These are phyloP conservation scores for Apiospora rasikravindrae DNA, from an alignment of 2,329 filamentous ascomycete species.

Conservation along the genomic window DNA sequence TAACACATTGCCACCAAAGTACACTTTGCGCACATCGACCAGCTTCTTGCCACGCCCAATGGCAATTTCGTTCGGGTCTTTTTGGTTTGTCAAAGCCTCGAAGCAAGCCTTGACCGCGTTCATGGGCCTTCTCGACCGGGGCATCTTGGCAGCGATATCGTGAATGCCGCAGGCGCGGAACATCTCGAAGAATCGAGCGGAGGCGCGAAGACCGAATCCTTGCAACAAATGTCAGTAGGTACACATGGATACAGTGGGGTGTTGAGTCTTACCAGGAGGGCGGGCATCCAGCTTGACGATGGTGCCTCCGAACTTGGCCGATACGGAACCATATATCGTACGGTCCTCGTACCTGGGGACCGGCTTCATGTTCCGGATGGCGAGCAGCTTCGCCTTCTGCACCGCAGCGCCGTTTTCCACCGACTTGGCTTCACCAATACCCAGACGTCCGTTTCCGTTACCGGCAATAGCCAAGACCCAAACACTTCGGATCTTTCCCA, in stretches of 20 bases:
- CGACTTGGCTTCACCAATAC: conserved; percentile 89
- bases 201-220: conserved; percentile 95
- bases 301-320: conserved; percentile 85
- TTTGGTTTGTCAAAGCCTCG: conserved; percentile 81
- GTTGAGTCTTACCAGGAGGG: conserved; percentile 74
- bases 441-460: conserved; percentile 83
- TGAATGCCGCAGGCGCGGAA: conserved; percentile 84
- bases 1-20: conserved; percentile 82
- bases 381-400: conserved; percentile 77
- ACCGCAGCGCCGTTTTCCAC: conserved; percentile 71
- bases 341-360: conserved; percentile 88
- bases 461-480: conserved; percentile 84
- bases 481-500: conserved; percentile 85
- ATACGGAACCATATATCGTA: conserved; percentile 86
- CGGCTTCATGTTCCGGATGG: conserved; percentile 92
- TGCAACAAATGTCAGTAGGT: conserved; percentile 13
- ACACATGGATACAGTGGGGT: neutral
- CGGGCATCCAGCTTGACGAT: conserved; percentile 81
- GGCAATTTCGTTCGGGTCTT: conserved; percentile 87
- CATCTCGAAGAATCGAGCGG: conserved; percentile 93
- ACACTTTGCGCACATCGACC: conserved; percentile 95
- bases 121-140: conserved; percentile 91
- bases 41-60: conserved; percentile 90
- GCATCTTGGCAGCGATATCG: conserved; percentile 83
- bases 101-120: conserved; percentile 95